Base-by-base conservation (phyloP, 2,329 filamentous ascomycete genomes). In the Graphilbum fragrans region DNA sequence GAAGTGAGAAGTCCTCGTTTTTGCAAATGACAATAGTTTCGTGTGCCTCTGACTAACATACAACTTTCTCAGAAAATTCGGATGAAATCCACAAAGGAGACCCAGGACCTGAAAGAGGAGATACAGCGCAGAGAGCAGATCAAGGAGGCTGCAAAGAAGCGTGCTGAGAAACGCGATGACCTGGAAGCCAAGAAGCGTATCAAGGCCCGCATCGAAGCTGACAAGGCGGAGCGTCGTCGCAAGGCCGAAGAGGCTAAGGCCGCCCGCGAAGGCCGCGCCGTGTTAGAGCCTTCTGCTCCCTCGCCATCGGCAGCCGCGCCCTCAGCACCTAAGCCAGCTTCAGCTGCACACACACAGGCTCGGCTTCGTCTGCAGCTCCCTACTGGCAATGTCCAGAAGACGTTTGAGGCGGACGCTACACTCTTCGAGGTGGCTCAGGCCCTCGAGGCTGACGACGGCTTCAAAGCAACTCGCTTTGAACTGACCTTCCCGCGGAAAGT, bases 201-300 rank as follows among this genome's bases (percentile, higher is more conserved):
- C 59, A 82, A 87, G 63, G 88, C 86, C 43, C 88, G 88, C 70
- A 94, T 98, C 49, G 88, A 92, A 52, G 88, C 84, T 14, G 88
- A 96, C 65, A 95, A 93, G 68, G 83, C 86, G 52, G 87, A 90
- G 54, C 79, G 92, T 41, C 80, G 84, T 49, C 72, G 82, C 49
- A 94, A 92, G 59, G 81, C 86, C 3, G 92, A 94, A 55, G 70
- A 77, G 43, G 84, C 86, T 52, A 94, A 90, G 64, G 88, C 88
- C 1, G 76, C 77, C 42, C 75, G 90, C n/a, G 85, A 87, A 50
- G 88, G 90, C n/a, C 69, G 75, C 41, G 64, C 66, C 16, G 63
- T 73, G 20, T 63, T 25, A 21, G n/a, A 31, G 22, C 17, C 41
- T 11, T 20, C 40, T 10, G 23, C 44, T 7, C 64, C 65, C 20